phyloP scores from a whole-genome alignment of 2,329 filamentous ascomycete species.

The Ophiocordyceps australis region DNA sequence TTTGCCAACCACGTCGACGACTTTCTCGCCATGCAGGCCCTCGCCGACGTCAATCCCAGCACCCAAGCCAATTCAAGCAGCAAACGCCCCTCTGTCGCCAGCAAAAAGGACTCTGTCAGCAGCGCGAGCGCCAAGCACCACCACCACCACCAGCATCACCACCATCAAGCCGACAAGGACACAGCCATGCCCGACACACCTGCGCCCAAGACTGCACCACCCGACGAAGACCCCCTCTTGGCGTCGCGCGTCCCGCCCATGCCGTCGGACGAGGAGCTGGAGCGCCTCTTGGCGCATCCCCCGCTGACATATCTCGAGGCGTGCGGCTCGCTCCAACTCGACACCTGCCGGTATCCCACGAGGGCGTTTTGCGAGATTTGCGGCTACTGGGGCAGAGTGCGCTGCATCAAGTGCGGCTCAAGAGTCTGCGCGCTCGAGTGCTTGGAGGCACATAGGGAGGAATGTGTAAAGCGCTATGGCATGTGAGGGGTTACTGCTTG shows the following conservation, averaged over 20 bases:
- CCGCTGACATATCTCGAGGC: conserved; percentile 53
- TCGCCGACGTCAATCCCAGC: conserved; percentile 18
- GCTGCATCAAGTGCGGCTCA: conserved; percentile 62
- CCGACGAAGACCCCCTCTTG: conserved; percentile 40
- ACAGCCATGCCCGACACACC: conserved; percentile 8
- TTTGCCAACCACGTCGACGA: conserved; percentile 73
- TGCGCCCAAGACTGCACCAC: conserved; percentile 14
- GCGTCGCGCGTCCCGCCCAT: conserved; percentile 35
- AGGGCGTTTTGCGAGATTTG: conserved; percentile 62
- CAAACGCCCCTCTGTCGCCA: conserved; percentile 10
- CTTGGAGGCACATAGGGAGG: conserved; percentile 52
- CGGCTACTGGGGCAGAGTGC: conserved; percentile 64
- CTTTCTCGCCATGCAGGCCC: conserved; percentile 46
- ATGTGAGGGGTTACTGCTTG: too few relatives aligned
- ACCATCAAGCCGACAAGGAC: conserved; percentile 7
- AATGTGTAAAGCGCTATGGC: conserved; percentile 49
- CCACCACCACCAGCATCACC: background rate
- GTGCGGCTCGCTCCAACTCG: conserved; percentile 22
- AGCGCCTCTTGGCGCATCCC: conserved; percentile 42
- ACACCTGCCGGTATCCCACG: conserved; percentile 37
- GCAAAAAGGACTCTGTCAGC: conserved; percentile 8
- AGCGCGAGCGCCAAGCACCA: conserved; percentile 6
- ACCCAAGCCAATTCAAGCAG: conserved; percentile 8
- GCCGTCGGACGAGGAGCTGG: conserved; percentile 42
- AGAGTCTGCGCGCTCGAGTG: conserved; percentile 64